Evolutionary conservation across 257 asterid genomes (phyloP).

Genomic region (Plantago major): DNA sequence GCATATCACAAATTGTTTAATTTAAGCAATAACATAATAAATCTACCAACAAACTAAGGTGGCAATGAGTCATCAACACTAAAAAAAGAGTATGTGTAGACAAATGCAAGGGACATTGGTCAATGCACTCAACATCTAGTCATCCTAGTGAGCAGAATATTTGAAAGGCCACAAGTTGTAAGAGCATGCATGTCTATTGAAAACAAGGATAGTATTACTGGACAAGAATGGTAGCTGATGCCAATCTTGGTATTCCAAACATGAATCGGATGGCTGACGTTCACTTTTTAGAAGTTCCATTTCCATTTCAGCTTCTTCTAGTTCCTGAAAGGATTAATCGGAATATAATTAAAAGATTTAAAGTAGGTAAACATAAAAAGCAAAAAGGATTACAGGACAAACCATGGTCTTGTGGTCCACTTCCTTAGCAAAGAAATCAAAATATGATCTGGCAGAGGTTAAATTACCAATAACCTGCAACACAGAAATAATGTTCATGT

Average conservation of each 20-base stretch:
- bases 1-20: slow-evolving; percentile 20
- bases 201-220: slow-evolving; percentile 35
- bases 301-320: slow-evolving; percentile 95
- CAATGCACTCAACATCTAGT: too few relatives aligned
- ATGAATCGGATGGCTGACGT: slow-evolving; percentile 37
- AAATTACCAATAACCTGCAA: slow-evolving; percentile 54
- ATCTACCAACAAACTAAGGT: slow-evolving; percentile 4
- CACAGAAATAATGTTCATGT: slow-evolving; percentile 14
- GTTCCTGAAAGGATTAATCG: slow-evolving; percentile 46
- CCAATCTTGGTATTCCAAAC: slow-evolving; percentile 51
- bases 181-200: background rate
- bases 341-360: slow-evolving; percentile 16
- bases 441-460: slow-evolving; percentile 51
- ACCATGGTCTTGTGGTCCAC: slow-evolving; percentile 48
- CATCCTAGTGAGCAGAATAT: too few relatives aligned
- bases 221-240: slow-evolving; percentile 52
- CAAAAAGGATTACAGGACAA: slow-evolving; percentile 15
- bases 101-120: too few relatives aligned
- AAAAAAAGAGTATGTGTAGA: slow-evolving; percentile 5
- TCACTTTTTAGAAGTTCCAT: slow-evolving; percentile 80
- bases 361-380: slow-evolving; percentile 16
- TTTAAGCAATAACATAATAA: background rate
- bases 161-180: too few relatives aligned
- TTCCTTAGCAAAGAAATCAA: slow-evolving; percentile 54
- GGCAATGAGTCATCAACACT: background rate